Conservation (phyloP, 2,329 filamentous ascomycete species). For the Mollisia scopiformis region DNA sequence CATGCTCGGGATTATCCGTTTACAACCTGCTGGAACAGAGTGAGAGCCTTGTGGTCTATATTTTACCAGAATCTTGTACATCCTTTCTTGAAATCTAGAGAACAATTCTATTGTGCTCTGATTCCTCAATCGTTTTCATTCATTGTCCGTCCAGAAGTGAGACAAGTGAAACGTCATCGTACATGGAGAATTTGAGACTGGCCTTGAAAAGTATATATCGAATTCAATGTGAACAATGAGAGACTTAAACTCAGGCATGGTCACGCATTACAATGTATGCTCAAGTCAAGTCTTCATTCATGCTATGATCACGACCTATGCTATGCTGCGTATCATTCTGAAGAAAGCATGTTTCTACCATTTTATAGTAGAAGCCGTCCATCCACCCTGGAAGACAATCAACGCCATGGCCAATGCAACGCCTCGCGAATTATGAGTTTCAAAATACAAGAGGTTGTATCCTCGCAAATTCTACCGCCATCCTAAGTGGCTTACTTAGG, state of each 20-base stretch:
- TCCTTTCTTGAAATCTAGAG: background rate
- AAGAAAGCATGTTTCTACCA: background rate
- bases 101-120: background rate
- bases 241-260: too few species aligned
- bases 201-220: background rate
- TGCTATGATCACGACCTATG: constrained; percentile 6
- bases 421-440: constrained; percentile 23
- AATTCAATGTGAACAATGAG: background rate
- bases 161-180: background rate
- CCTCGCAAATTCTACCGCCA: background rate
- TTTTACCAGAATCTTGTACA: too few species aligned
- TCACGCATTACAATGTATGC: background rate
- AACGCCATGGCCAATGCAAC: constrained; percentile 26
- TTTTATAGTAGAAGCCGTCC: constrained; percentile 5
- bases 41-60: background rate
- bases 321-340: constrained; percentile 1
- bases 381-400: constrained; percentile 10
- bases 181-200: background rate
- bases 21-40: background rate
- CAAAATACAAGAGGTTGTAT: constrained; percentile 17
- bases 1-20: background rate
- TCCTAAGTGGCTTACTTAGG: constrained; percentile 44
- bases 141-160: background rate
- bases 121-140: too few species aligned
- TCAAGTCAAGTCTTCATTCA: background rate